Evolutionary conservation across 306 rosid species (phyloP), one percentile per base, ranked within the genome.

Genomic region (Nissolia schottii): DNA sequence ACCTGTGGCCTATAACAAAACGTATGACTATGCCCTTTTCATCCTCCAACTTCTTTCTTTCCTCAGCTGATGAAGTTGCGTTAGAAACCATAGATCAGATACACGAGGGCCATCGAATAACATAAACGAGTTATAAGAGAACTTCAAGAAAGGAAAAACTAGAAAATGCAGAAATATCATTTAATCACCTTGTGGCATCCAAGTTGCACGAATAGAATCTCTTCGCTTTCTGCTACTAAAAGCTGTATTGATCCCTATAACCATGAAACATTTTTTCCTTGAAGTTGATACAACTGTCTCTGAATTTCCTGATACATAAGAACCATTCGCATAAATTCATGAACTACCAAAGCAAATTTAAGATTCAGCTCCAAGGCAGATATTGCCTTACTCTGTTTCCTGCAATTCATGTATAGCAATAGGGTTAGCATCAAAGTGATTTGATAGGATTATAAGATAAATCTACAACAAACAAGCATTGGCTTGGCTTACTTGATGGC

Each of bases 1-100:
- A 93, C 98, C 96, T 89, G 87, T 79, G 97, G 40, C 97, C 98
- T 29, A 93, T 90, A 66, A 90, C 92, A 65, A 93, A 93, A 45
- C 90, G 98, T 65, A 93, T 81, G 71, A 93, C 50, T 76, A 93
- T 84, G 70, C 96, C 96, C 78, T 86, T 93, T 85, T 90, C 92
- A 76, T 90, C 93, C 85, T 93, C 98, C 81, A 90, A 71, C 82
- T 81, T 88, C 83, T 84, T 87, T 75, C 92, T 84, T 75, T 86
- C 75, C 45, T 87, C 85, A 63, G 84, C 97, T 93, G 35, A 58
- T 63, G 71, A 53, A 37, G 38, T 57, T 70, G 66, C 50, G 64
- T 76, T 55, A 62, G 71, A 82, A 80, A 49, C 40, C 69, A 66
- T n/a, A 63, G 41, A 61, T 77, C 62, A 74, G 83, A 80, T 74